Evolutionary conservation across 192 early-diverging fungal species (phyloP).

Genomic region (Lobosporangium transversale): DNA sequence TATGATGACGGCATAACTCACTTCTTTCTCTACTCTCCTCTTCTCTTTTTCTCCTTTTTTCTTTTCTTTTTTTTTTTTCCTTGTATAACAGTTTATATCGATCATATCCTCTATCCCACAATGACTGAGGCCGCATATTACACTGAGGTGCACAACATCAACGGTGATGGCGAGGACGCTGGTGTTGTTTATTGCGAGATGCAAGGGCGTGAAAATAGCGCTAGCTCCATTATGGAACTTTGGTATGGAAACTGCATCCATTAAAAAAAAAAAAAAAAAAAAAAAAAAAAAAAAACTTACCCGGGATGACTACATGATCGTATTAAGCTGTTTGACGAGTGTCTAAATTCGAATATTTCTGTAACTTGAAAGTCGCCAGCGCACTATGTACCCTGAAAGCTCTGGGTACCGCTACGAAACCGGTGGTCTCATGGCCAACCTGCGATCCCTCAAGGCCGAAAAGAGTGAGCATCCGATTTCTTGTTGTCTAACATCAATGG

Average conservation of each 20-base stretch:
- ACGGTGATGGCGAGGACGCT: conserved; percentile 71
- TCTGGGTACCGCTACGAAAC: conserved; percentile 71
- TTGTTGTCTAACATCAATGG: background rate
- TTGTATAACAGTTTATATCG: conserved; percentile 59
- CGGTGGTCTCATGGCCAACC: conserved; percentile 66
- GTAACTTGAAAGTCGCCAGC: conserved; percentile 43
- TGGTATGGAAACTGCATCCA: conserved; percentile 35
- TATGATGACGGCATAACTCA: too few relatives aligned
- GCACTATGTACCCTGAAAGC: conserved; percentile 65
- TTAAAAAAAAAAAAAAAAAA: too few relatives aligned
- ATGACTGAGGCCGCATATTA: conserved; percentile 66
- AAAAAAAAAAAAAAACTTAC: too few relatives aligned
- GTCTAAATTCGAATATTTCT: background rate
- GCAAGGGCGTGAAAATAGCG: conserved; percentile 67
- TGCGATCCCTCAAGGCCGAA: conserved; percentile 65
- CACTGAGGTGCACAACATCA: conserved; percentile 73
- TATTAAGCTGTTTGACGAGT: too few relatives aligned
- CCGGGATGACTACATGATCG: too few relatives aligned
- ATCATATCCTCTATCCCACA: conserved; percentile 71
- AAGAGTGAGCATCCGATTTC: conserved; percentile 55
- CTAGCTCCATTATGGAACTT: conserved; percentile 54
- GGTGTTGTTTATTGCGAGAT: conserved; percentile 74
- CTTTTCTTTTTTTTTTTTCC: too few relatives aligned
- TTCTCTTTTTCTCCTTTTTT: too few relatives aligned
- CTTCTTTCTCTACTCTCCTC: too few relatives aligned